These are phyloP conservation scores for Ustilago cynodontis DNA, from an alignment of 1,284 basidiomycete genomes.

Conservation along the genomic window DNA sequence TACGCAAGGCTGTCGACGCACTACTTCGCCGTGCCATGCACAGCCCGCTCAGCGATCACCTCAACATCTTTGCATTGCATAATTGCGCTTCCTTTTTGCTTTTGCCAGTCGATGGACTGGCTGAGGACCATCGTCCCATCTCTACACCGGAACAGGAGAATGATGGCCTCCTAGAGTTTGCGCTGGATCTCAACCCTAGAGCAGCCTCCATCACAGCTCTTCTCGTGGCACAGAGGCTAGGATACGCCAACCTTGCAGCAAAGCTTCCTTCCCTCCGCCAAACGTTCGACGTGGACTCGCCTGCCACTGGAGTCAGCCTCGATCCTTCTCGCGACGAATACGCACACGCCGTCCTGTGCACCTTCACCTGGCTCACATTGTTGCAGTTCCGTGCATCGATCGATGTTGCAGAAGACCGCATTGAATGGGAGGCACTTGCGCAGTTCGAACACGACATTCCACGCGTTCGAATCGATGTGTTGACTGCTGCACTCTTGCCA, in stretches of 20 bases:
- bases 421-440: slow-evolving; percentile 43
- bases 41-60: slow-evolving; percentile 25
- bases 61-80: slow-evolving; percentile 48
- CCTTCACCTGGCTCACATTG: slow-evolving; percentile 44
- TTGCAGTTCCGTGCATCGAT: slow-evolving; percentile 42
- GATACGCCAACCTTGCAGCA: slow-evolving; percentile 30
- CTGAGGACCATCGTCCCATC: slow-evolving; percentile 22
- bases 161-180: slow-evolving; percentile 41
- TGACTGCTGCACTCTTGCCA: slow-evolving; percentile 30
- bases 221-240: slow-evolving; percentile 30
- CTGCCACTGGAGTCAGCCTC: neutral
- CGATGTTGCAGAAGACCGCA: slow-evolving; percentile 46
- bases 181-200: slow-evolving; percentile 41
- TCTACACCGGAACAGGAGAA: slow-evolving; percentile 34
- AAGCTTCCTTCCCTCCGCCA: slow-evolving; percentile 33
- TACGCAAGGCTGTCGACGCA: slow-evolving; percentile 39
- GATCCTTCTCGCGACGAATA: slow-evolving; percentile 33
- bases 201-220: slow-evolving; percentile 45
- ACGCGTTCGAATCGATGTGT: slow-evolving; percentile 15
- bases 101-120: slow-evolving; percentile 39
- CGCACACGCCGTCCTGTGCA: slow-evolving; percentile 42
- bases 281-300: slow-evolving; percentile 26
- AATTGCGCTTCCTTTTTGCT: slow-evolving; percentile 43
- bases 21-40: slow-evolving; percentile 39
- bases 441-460: slow-evolving; percentile 40